These are phyloP conservation scores for Hericium erinaceus DNA, from an alignment of 768 basidiomycete species.

Conservation along the genomic window DNA sequence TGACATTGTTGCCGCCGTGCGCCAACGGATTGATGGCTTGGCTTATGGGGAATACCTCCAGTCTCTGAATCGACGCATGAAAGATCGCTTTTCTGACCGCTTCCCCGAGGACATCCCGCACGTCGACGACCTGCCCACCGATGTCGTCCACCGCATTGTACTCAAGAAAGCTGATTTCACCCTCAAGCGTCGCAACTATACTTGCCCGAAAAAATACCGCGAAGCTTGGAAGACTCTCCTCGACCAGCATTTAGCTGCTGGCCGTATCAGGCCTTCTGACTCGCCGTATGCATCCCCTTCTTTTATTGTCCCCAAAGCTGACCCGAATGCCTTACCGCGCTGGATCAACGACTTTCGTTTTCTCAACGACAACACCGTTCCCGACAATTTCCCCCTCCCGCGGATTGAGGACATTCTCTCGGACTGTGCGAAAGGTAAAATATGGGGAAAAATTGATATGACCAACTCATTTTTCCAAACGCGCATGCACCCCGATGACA, in stretches of 20 bases:
- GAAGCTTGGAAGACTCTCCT: slow-evolving; percentile 26
- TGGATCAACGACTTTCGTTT: slow-evolving; percentile 17
- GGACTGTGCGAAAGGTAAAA: slow-evolving; percentile 27
- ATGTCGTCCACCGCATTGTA: background rate
- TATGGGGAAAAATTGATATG: slow-evolving; percentile 31
- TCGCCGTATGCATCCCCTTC: slow-evolving; percentile 24
- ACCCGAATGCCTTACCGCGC: slow-evolving; percentile 10
- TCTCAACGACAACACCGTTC: slow-evolving; percentile 14
- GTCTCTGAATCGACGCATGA: background rate
- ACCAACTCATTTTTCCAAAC: slow-evolving; percentile 34
- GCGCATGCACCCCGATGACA: slow-evolving; percentile 19
- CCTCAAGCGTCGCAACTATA: slow-evolving; percentile 15
- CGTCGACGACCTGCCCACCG: background rate
- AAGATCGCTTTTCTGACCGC: slow-evolving; percentile 12
- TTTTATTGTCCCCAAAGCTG: slow-evolving; percentile 26
- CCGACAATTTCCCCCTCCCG: slow-evolving; percentile 19
- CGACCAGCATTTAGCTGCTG: slow-evolving; percentile 24
- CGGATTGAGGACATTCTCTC: slow-evolving; percentile 19
- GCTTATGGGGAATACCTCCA: background rate
- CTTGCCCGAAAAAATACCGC: slow-evolving; percentile 24
- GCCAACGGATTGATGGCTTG: background rate
- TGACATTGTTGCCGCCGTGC: background rate
- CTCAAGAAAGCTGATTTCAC: background rate
- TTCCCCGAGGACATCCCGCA: slow-evolving; percentile 14
- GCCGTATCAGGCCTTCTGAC: slow-evolving; percentile 20